Conservation (phyloP, 2,329 filamentous ascomycete species). For the Thielaviopsis musarum region DNA sequence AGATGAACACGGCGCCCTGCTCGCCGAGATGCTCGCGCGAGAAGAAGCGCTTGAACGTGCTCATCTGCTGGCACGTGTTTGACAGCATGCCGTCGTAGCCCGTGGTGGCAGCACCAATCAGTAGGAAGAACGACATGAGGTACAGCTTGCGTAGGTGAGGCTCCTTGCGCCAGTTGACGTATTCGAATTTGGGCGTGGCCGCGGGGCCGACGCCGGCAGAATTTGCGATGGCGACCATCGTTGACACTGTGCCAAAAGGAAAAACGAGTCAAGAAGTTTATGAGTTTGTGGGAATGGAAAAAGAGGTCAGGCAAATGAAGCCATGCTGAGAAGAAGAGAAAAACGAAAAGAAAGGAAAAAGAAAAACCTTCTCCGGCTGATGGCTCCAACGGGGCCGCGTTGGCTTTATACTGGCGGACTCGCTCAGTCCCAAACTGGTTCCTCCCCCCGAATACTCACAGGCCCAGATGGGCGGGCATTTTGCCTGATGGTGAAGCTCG, state of each 20-base stretch:
- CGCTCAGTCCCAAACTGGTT: no score
- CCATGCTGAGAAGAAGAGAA: no score
- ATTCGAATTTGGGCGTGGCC: constrained; percentile 30
- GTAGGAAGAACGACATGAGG: constrained; percentile 33
- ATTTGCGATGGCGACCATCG: neutral
- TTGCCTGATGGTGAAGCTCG: no score
- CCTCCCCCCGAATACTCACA: no score
- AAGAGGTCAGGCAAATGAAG: no score
- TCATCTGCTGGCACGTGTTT: constrained; percentile 42
- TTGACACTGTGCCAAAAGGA: neutral
- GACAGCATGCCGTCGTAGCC: constrained; percentile 45
- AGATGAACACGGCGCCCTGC: neutral
- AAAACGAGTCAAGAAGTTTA: neutral
- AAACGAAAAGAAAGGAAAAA: no score
- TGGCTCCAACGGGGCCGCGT: no score
- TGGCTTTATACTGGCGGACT: no score
- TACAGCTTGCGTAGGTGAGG: constrained; percentile 41
- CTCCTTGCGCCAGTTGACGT: constrained; percentile 38
- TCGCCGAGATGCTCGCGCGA: constrained; percentile 20
- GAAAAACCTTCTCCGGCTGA: no score
- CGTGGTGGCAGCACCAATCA: constrained; percentile 43
- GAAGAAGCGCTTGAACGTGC: constrained; percentile 36
- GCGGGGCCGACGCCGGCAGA: neutral
- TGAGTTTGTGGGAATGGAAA: no score
- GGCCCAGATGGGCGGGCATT: no score